Percentiles rank a stretch among this genome's conserved stretches.
phyloP scores from a whole-genome alignment of 2,329 filamentous ascomycete species.

The Byssothecium circinans region DNA sequence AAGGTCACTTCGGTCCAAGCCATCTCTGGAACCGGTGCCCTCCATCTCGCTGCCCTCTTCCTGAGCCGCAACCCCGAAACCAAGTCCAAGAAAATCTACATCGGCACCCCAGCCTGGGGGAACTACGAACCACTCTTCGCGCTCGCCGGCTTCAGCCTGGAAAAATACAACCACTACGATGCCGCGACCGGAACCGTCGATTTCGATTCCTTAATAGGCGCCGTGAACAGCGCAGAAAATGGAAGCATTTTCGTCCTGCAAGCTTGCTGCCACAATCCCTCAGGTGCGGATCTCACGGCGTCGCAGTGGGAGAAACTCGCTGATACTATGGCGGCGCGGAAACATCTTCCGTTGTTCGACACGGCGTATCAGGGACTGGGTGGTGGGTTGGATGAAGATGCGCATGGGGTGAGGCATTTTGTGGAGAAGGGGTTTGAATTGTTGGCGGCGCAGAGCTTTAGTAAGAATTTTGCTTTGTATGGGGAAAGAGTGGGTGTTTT shows the following conservation, averaged over 20 bases:
- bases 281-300: conserved; percentile 36
- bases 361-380: conserved; percentile 46
- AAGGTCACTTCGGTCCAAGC: conserved; percentile 44
- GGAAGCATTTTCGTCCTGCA: conserved; percentile 43
- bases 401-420: conserved; percentile 31
- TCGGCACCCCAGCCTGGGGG: conserved; percentile 39
- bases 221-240: conserved; percentile 24
- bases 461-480: conserved; percentile 47
- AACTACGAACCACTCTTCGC: conserved; percentile 40
- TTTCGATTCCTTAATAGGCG: conserved; percentile 26
- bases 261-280: conserved; percentile 45
- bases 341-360: conserved; percentile 41
- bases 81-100: conserved; percentile 27
- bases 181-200: conserved; percentile 24
- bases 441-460: conserved; percentile 43
- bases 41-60: conserved; percentile 41
- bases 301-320: conserved; percentile 38
- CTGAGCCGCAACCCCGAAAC: conserved; percentile 25
- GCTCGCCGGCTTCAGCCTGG: conserved; percentile 31
- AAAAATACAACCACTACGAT: conserved; percentile 38
- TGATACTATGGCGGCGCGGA: conserved; percentile 15
- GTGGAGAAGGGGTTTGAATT: conserved; percentile 31
- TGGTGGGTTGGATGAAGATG: conserved; percentile 37
- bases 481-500: conserved; percentile 42
- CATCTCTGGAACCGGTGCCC: conserved; percentile 45